Percentiles rank a stretch among this genome's conserved stretches.
Conservation (phyloP, 768 basidiomycete genomes). For the Serendipita indica region DNA sequence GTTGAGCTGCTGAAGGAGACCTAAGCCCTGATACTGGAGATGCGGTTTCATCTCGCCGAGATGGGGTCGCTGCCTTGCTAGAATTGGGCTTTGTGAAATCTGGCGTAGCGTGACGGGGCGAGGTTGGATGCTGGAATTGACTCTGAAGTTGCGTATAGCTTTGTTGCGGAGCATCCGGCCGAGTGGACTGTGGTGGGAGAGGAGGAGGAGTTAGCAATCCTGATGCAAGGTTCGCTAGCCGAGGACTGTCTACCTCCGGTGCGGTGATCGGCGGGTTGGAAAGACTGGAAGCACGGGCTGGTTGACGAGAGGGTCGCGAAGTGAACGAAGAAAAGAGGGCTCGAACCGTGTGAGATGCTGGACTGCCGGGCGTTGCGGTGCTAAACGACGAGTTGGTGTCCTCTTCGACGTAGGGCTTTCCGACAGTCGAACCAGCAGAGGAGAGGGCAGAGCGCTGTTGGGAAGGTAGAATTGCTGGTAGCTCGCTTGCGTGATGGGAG, state of each 20-base stretch:
- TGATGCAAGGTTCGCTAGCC: neutral
- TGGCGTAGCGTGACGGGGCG: constrained; percentile 5
- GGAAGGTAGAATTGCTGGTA: neutral
- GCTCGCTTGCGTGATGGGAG: neutral
- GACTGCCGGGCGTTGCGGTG: neutral
- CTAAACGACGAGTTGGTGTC: neutral
- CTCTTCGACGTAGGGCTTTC: neutral
- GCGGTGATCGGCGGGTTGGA: constrained; percentile 9
- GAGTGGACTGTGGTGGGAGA: constrained; percentile 9
- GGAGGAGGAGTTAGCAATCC: constrained; percentile 7
- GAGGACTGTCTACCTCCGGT: neutral
- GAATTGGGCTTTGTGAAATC: neutral
- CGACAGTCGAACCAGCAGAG: neutral
- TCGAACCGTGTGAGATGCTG: constrained; percentile 1
- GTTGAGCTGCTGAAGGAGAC: constrained; percentile 1
- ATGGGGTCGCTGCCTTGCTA: neutral
- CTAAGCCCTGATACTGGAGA: neutral
- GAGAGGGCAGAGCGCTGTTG: neutral
- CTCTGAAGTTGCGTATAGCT: neutral
- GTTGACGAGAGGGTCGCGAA: neutral
- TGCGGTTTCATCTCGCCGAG: constrained; percentile 2
- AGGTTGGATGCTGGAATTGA: neutral
- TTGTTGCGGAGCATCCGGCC: constrained; percentile 8
- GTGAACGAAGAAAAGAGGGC: neutral
- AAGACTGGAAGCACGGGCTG: neutral